Base-by-base conservation (phyloP, 176 grass and related monocot genomes). In the Phoenix dactylifera region DNA sequence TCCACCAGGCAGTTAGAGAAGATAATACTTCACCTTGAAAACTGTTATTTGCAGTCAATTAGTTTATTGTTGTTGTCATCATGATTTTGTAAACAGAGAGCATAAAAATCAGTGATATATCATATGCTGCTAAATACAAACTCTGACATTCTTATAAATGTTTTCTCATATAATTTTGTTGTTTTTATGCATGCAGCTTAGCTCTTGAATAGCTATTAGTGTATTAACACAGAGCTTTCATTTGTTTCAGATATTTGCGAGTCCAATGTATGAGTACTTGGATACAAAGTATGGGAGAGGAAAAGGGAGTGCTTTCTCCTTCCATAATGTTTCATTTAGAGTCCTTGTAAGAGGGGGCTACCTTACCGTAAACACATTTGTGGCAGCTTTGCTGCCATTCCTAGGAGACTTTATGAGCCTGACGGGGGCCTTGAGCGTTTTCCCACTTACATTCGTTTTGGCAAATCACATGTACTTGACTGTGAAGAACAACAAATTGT, bases 391-490 rank as follows among this genome's bases (percentile, higher is more conserved):
- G 79, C 77, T 96, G 18, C 92, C 92, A 1, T 96, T 96, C 69
- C 74, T 96, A 0, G 86, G 83, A 16, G 92, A 96, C 67, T 96
- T 96, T 35, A 96, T 96, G 86, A 96, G 92, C 75, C 76, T 96
- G 73, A 96, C 92, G 0, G 92, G 92, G 0, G 92, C 92, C 58
- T 71, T 96, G 3, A 90, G 92, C 66, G 90, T 87, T 26, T 96
- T 90, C 69, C 92, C 92, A 4, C 83, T 96, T 50, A 96, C 92
- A 16, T 96, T 96, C 19, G 92, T 96, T 51, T 83, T 96, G 14
- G 86, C 86, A 26, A 96, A 96, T 56, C 92, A 90, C 80, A 96
- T 96, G 92, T 90, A 90, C 69, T 72, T 96, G 61, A 81, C 64
- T 70, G 83, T 87, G 30, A 87, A 87, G 65, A 35, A 61, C 29